Evolutionary conservation across 202 grass and related monocot species (phyloP), one percentile per base, ranked within the genome.

Genomic region (Saccharum hybrid): DNA sequence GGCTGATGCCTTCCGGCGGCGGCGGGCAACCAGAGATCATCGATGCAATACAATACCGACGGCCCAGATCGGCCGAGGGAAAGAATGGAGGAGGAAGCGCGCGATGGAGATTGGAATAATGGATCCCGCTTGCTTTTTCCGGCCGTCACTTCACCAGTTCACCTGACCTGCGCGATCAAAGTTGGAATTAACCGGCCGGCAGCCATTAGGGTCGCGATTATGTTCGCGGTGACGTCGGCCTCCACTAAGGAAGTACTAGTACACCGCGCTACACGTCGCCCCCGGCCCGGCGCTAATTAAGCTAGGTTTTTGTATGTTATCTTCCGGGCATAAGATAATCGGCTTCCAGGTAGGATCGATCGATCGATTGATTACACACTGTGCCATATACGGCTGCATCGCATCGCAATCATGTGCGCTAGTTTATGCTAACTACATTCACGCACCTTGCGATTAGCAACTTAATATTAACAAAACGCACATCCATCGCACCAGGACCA

Each of bases 261-360:
- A 10, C 48, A 51, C 48, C 6, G 48, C 49, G 19, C 18, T n/a
- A 56, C 19, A 57, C 54, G 56, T 60, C 56, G 8, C 19, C 19
- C 19, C 54, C 8, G 52, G 52, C 18, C 52, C 52, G 52, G 52
- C 54, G 54, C 54, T 59, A 59, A 59, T 59, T 22, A 21, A 59
- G 54, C 54, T 21, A 9, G 6, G 54, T 26, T 23, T 75, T 49
- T 70, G 83, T 83, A 83, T 60, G 78, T 91, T 85, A 88, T 83
- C 80, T 86, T 46, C 10, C 67, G 11, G 33, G 22, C 33, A 33
- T 89, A 86, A 68, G 86, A 65, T 83, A 86, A 83, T 85, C 60
- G 38, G 63, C 71, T 82, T 75, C 66, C 86, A 49, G 56, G 8
- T 51, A 51, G 71, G 81, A 90, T 80, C 11, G 1, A 13, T 43